Conservation (phyloP, 345 rosid species). For the Sonneratia caseolaris region DNA sequence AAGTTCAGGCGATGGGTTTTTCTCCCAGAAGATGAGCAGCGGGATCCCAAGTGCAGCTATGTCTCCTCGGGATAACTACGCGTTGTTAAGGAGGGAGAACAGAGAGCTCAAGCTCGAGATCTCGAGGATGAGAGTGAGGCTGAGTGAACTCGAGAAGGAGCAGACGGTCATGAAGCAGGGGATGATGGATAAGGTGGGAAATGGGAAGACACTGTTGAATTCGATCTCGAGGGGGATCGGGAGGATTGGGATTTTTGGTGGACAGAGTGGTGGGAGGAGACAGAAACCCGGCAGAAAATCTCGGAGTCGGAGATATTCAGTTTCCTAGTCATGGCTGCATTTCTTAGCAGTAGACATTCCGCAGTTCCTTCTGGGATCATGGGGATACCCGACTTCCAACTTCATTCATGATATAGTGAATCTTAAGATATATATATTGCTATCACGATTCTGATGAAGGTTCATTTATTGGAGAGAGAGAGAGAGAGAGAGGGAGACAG, state of each 20-base stretch:
- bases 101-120: slow-evolving; percentile 64
- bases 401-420: background rate
- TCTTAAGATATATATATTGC: background rate
- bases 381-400: background rate
- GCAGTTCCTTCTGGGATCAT: background rate
- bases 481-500: too few relatives aligned
- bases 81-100: slow-evolving; percentile 60
- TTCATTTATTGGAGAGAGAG: background rate
- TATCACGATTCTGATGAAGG: background rate
- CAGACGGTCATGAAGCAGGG: slow-evolving; percentile 56
- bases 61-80: slow-evolving; percentile 67
- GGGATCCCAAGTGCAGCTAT: slow-evolving; percentile 63
- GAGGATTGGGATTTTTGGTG: slow-evolving; percentile 19
- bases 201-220: slow-evolving; percentile 54
- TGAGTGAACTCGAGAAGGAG: slow-evolving; percentile 63
- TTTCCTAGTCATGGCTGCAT: background rate
- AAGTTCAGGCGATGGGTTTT: slow-evolving; percentile 52
- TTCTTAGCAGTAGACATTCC: background rate
- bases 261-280: slow-evolving; percentile 14
- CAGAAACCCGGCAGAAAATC: slow-evolving; percentile 44
- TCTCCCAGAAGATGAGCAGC: slow-evolving; percentile 64
- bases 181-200: slow-evolving; percentile 60
- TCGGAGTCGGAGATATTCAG: slow-evolving; percentile 39
- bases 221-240: slow-evolving; percentile 77
- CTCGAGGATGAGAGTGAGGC: slow-evolving; percentile 66